Evolutionary conservation across 2,329 filamentous ascomycete genomes (phyloP), one percentile per base, ranked within the genome.

Genomic region (Colletotrichum limetticola): DNA sequence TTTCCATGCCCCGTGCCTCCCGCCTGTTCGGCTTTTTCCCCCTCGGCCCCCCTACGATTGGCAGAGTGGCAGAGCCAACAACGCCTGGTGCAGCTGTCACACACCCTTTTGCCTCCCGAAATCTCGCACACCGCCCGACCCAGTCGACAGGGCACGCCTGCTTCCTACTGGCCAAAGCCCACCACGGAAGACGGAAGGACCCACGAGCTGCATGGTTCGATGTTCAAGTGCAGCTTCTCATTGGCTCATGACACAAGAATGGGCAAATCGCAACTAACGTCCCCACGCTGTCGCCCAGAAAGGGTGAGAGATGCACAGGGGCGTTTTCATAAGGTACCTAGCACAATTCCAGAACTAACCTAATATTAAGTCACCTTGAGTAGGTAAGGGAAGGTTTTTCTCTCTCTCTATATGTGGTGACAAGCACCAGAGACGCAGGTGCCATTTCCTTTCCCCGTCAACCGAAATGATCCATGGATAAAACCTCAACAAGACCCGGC

Each of bases 391-490:
- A 42, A 42, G 37, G 26, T 26, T 42, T 19, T 42, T 42, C n/a
- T n/a, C n/a, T n/a, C 35, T 55, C 37, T 59, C 63, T 60, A 42
- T 9, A 7, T 22, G 61, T n/a, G 28, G 61, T 63, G 46, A 28
- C 42, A 30, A 24, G 37, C 37, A 42, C 37, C 30, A 35, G 32
- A 37, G 61, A 49, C 53, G 61, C 61, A 64, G 49, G 52, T 71
- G 71, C 71, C 35, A 71, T 73, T 73, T 73, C 71, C 71, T 56
- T 66, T 58, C 71, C 71, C 66, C 60, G 61, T 73, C 74, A 71
- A 74, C 72, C 74, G 74, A 75, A 75, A 75, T 75, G 71, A 73
- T 73, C 71, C 71, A 73, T 71, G 65, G 74, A 75, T 75, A 75
- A 75, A 75, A 74, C 74, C 74, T 75, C 68, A 72, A 75, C 66